A percentile compares a stretch with the other conserved stretches of the same genome.
These are phyloP conservation scores for Cylindrotheca fusiformis DNA, from an alignment of 108 stramenopile species.

Conservation along the genomic window DNA sequence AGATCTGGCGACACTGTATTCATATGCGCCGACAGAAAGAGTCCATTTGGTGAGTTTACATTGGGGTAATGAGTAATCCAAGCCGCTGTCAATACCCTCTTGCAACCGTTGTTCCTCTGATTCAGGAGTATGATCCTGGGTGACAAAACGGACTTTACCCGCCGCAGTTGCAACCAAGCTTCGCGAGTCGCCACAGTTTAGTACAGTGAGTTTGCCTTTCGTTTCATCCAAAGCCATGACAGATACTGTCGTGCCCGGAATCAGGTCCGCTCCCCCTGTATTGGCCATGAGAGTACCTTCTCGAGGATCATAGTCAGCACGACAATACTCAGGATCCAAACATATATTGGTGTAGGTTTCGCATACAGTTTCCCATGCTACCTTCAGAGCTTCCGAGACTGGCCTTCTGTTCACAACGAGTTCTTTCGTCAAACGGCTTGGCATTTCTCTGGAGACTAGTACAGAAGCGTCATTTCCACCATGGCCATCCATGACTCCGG, in stretches of 20 bases:
- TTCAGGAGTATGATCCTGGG: conserved; percentile 74
- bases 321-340: conserved; percentile 44
- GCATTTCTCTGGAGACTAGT: conserved; percentile 47
- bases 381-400: conserved; percentile 31
- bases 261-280: conserved; percentile 53
- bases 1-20: conserved; percentile 64
- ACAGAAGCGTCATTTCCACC: conserved; percentile 67
- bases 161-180: conserved; percentile 44
- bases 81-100: conserved; percentile 42
- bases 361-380: conserved; percentile 54
- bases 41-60: conserved; percentile 51
- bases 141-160: conserved; percentile 50
- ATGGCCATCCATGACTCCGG: conserved; percentile 86
- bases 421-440: conserved; percentile 46
- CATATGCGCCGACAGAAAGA: conserved; percentile 64
- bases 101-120: conserved; percentile 49
- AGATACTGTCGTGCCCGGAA: conserved; percentile 72
- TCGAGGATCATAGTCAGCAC: conserved; percentile 66
- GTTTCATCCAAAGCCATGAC: conserved; percentile 54
- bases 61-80: conserved; percentile 60
- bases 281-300: conserved; percentile 69
- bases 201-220: conserved; percentile 48
- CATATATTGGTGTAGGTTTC: conserved; percentile 58
- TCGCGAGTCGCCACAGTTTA: conserved; percentile 83
- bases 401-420: conserved; percentile 19